Base-by-base conservation (phyloP, 163 green algal species). In the Scenedesmus sp. region DNA sequence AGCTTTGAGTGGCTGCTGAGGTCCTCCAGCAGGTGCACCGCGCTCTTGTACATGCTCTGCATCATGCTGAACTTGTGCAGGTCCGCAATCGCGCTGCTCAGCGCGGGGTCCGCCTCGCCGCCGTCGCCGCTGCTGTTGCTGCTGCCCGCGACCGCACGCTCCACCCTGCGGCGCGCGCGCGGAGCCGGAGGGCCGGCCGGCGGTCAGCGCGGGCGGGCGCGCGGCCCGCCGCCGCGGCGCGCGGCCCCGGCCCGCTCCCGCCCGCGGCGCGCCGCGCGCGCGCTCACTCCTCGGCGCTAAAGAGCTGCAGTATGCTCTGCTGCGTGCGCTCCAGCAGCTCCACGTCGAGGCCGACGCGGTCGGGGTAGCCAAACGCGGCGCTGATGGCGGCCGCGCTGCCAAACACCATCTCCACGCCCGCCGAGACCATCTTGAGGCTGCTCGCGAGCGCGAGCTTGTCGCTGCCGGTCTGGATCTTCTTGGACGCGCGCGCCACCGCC, bases 391-490 rank as follows among this genome's bases (percentile, higher is more conserved):
- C 91, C 3, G 93, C 90, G 4, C 83, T 93, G 58, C 87, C 86
- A 73, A 96, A 95, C 3, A 97, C 89, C 80, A 92, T 87, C 75
- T 95, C 87, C 31, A 97, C 86, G 14, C 89, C 84, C 0, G 75
- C 39, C 0, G 57, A 60, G 3, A 87, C 74, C 18, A 63, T 83
- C 45, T 85, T 78, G 18, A 85, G 63, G 64, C 63, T 67, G 42
- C 62, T 66, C 33, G 77, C 80, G 20, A 87, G 53, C 20, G 65
- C 63, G 62, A 75, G 77, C 51, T 72, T 85, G 62, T 81, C 76
- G 44, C 39, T 70, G 62, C 51, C 71, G 42, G 66, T 63, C 70
- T 77, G 79, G 33, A 70, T 45, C 44, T 75, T 82, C 39, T 42
- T 36, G 26, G 31, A 78, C 15, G 57, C 63, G 13, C 51, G 48